Base-by-base conservation (phyloP, 768 basidiomycete species). In the Cystobasidium onofrii region DNA sequence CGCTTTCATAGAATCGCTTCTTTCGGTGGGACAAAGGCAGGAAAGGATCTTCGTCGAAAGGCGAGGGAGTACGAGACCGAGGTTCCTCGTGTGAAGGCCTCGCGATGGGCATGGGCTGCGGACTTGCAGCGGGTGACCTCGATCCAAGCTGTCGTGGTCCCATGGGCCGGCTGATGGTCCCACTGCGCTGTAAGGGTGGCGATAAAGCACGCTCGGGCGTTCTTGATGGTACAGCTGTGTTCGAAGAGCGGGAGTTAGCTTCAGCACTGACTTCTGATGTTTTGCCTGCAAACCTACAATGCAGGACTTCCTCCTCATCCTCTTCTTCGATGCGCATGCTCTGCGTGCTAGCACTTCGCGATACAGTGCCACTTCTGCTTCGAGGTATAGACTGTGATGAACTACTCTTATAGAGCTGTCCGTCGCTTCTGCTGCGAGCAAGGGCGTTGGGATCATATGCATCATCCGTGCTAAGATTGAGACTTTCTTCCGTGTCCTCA, bases 291-390 rank as follows among this genome's bases (percentile, higher is more conserved):
- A 61, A 39, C 60, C 7, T 61, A 61, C 60, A 39, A 27, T 41
- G 39, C 63, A 64, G 23, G 39, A 64, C 29, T n/a, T 64, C 63
- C 33, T 64, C 63, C 31, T 67, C 69, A 6, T 57, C 55, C 54
- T 71, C 69, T 60, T 71, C 69, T n/a, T 55, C 54, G 55, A 71
- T 71, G 33, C 69, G 69, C 69, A 71, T 57, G 36, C 69, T 71
- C 36, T 71, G 69, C 2, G 52, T 71, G n/a, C 54, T 57, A 20
- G 54, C 29, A 43, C 54, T 36, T 3, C 69, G 23, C 33, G 69
- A 57, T 39, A 71, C 15, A 9, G 69, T 71, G 20, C 25, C 33
- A 36, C 69, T 60, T 12, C 55, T 23, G 29, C 29, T 33, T n/a
- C 69, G 9, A 39, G 29, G n/a, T 2, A 71, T 7, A 4, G 69